phyloP scores from a whole-genome alignment of 768 basidiomycete species.

The Naganishia kalamii region DNA sequence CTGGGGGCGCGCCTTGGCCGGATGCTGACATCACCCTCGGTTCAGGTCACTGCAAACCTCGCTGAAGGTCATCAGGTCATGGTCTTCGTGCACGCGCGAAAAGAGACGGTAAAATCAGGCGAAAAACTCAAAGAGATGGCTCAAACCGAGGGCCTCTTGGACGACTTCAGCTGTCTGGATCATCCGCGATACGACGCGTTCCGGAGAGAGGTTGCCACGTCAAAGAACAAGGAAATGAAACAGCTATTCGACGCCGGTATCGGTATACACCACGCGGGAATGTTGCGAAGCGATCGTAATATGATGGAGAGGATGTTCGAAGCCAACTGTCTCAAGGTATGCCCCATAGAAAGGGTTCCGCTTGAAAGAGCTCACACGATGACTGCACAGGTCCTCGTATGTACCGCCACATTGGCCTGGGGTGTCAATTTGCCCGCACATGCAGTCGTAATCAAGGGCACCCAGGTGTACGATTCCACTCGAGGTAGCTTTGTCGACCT shows the following conservation, averaged over 20 bases:
- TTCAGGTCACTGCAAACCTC: constrained; percentile 69
- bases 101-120: constrained; percentile 93
- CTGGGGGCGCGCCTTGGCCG: no score
- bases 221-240: constrained; percentile 94
- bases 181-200: constrained; percentile 73
- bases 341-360: no score
- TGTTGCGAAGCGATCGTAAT: constrained; percentile 88
- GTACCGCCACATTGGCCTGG: constrained; percentile 97
- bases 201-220: constrained; percentile 68
- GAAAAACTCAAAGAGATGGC: constrained; percentile 71
- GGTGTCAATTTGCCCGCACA: constrained; percentile 98
- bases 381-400: constrained; percentile 75
- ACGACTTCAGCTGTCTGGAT: constrained; percentile 73
- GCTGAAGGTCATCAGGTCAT: constrained; percentile 94
- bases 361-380: no score
- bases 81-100: constrained; percentile 98
- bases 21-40: neutral
- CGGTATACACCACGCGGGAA: constrained; percentile 97
- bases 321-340: constrained; percentile 80
- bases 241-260: constrained; percentile 84
- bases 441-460: constrained; percentile 96
- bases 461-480: constrained; percentile 86
- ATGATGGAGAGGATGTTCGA: constrained; percentile 93
- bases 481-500: constrained; percentile 87
- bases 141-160: constrained; percentile 60